Evolutionary conservation across 768 basidiomycete species (phyloP), one percentile per base, ranked within the genome.

Genomic region (Pilatotrama ljubarskyi): DNA sequence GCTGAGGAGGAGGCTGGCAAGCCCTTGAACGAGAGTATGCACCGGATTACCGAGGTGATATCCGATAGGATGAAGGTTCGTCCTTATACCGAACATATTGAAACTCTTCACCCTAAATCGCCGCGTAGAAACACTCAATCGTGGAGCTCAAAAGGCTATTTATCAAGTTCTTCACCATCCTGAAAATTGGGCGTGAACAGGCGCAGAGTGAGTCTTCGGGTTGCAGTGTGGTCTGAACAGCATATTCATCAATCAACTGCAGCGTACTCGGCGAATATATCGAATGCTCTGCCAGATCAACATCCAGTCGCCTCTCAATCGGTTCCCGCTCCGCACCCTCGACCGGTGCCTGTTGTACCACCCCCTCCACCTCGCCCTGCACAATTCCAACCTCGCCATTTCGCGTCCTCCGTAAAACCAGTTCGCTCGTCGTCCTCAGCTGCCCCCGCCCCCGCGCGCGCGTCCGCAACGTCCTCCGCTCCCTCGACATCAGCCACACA

Each of bases 41-140:
- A 22, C 26, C 47, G 49, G 6, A 47, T 26, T 4, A 41, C 25
- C n/a, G 55, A 57, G 17, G 26, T 57, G 1, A 49, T 57, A 1
- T 40, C 47, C 3, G 55, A 57, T 37, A 49, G 46, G 20, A 9
- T 49, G n/a, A 57, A 57, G 55, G 55, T 57, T 7, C 22, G 41
- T 17, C 32, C 0, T 1, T 15, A 25, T 11, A 15, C 1, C 25
- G 9, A 5, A 2, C n/a, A 26, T 3, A 37, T 32, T 37, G 24
- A 5, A 14, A n/a, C 13, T 36, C 40, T 17, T 41, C 37, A 35
- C 5, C 1, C 32, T 25, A 10, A n/a, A 3, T 25, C n/a, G 25
- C 6, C 8, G 4, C 18, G 13, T 15, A 55, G 54, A 46, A 55
- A 5, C 32, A 55, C 22, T 25, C 43, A 13, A 46, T 47, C 24